These are phyloP conservation scores for Candida frijolesensis DNA, from an alignment of 1,139 yeast species.

Conservation along the genomic window DNA sequence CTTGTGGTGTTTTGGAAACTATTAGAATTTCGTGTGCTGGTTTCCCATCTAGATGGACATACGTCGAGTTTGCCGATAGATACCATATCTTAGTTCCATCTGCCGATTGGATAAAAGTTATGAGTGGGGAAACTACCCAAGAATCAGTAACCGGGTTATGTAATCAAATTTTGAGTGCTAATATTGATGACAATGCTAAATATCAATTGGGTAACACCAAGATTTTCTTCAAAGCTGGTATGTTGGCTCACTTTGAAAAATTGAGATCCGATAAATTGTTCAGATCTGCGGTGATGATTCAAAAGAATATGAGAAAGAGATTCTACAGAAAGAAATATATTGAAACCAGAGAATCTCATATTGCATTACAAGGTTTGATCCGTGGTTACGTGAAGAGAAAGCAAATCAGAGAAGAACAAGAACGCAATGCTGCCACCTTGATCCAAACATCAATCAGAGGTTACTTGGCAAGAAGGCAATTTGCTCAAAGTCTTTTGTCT, in stretches of 20 bases:
- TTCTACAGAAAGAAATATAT: constrained; percentile 64
- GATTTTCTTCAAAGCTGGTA: constrained; percentile 95
- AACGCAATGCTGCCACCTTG: constrained; percentile 63
- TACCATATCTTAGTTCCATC: constrained; percentile 83
- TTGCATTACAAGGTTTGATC: constrained; percentile 58
- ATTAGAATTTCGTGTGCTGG: constrained; percentile 97
- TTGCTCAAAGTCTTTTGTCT: constrained; percentile 46
- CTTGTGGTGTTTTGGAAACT: constrained; percentile 98
- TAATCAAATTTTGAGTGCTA: constrained; percentile 60
- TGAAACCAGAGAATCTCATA: constrained; percentile 57
- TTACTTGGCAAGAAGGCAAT: constrained; percentile 52
- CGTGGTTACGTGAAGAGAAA: constrained; percentile 67
- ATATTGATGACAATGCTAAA: constrained; percentile 65
- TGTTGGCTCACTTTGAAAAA: constrained; percentile 89
- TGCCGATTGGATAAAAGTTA: constrained; percentile 63
- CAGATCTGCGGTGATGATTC: constrained; percentile 80
- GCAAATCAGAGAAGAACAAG: constrained; percentile 58
- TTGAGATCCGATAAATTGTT: constrained; percentile 76
- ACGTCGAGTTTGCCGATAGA: constrained; percentile 89
- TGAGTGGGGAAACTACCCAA: constrained; percentile 57
- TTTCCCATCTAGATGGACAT: constrained; percentile 95
- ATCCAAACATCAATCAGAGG: constrained; percentile 80
- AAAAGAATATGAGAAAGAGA: constrained; percentile 76
- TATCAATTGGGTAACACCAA: constrained; percentile 89
- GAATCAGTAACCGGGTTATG: constrained; percentile 67